These are phyloP conservation scores for Chamaecyparis obtusa DNA, from an alignment of 75 land plant genomes.

Conservation along the genomic window DNA sequence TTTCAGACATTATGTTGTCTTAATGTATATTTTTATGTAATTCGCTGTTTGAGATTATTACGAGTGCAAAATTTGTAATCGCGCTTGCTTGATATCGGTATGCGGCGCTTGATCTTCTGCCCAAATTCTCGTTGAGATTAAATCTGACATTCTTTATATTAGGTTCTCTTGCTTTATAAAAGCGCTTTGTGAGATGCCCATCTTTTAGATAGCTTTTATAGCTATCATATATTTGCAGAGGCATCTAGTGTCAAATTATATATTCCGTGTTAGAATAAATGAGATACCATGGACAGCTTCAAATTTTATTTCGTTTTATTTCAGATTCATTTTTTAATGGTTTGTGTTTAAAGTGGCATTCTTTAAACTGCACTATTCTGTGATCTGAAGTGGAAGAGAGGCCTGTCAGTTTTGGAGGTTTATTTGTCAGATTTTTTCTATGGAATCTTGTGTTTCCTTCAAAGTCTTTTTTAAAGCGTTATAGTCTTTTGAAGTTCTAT, in stretches of 20 bases:
- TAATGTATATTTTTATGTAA: no score
- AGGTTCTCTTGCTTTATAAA: no score
- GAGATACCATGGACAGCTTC: not conserved
- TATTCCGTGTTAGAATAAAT: not conserved
- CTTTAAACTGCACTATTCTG: not conserved
- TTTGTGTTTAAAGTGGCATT: not conserved
- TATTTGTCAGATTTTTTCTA: not conserved
- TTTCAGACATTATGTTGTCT: not conserved
- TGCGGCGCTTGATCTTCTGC: not conserved
- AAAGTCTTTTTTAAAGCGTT: not conserved
- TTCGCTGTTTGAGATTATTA: not conserved
- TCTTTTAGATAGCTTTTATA: no score
- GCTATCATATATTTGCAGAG: no score
- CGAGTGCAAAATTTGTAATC: not conserved
- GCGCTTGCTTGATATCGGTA: not conserved
- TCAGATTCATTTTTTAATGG: not conserved
- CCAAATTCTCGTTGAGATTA: no score
- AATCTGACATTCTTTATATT: no score
- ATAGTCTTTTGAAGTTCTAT: not conserved
- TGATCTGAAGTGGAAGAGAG: not conserved
- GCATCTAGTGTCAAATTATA: not conserved
- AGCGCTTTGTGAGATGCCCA: no score
- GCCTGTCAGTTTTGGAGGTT: not conserved
- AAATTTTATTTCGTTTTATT: not conserved
- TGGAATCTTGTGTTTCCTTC: not conserved